These are phyloP conservation scores for Cichorium intybus DNA, from an alignment of 140 eudicot genomes.

Conservation along the genomic window DNA sequence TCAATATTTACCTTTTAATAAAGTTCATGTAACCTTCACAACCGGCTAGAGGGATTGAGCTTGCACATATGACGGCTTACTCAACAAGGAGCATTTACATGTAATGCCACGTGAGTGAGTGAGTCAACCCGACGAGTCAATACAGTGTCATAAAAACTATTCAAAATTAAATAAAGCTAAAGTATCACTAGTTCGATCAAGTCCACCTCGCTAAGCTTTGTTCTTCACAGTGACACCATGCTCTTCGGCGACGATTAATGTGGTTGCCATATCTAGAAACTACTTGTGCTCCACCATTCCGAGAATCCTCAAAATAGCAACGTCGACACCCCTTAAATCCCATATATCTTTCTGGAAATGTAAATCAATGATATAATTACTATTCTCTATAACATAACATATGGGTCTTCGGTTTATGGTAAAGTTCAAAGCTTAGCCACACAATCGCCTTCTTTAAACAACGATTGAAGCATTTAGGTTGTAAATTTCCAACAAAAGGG, in stretches of 20 bases:
- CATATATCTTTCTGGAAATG: too few relatives aligned
- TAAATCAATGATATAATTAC: conserved; percentile 33
- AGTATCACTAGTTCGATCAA: not conserved
- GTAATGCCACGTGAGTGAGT: too few relatives aligned
- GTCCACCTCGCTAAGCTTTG: conserved; percentile 24
- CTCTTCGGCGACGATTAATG: conserved; percentile 76
- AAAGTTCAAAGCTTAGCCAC: conserved; percentile 61
- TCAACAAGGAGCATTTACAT: too few relatives aligned
- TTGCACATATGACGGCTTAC: too few relatives aligned
- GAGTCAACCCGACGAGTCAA: too few relatives aligned
- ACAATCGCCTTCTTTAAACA: conserved; percentile 68
- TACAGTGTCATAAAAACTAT: too few relatives aligned
- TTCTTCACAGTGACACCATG: conserved; percentile 67
- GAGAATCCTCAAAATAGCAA: too few relatives aligned
- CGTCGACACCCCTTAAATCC: too few relatives aligned
- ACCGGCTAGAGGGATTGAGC: too few relatives aligned
- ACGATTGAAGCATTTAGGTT: conserved; percentile 33
- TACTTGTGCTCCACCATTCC: conserved; percentile 63
- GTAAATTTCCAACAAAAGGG: conserved; percentile 90
- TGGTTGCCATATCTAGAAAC: conserved; percentile 82
- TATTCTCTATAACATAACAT: conserved; percentile 84
- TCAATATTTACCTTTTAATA: too few relatives aligned
- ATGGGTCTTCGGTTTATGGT: conserved; percentile 37
- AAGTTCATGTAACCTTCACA: too few relatives aligned
- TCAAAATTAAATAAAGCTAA: not conserved